A percentile compares a stretch with the other conserved stretches of the same genome.
Conservation (phyloP, 2,329 filamentous ascomycete genomes). For the Tolypocladium guangdongense region DNA sequence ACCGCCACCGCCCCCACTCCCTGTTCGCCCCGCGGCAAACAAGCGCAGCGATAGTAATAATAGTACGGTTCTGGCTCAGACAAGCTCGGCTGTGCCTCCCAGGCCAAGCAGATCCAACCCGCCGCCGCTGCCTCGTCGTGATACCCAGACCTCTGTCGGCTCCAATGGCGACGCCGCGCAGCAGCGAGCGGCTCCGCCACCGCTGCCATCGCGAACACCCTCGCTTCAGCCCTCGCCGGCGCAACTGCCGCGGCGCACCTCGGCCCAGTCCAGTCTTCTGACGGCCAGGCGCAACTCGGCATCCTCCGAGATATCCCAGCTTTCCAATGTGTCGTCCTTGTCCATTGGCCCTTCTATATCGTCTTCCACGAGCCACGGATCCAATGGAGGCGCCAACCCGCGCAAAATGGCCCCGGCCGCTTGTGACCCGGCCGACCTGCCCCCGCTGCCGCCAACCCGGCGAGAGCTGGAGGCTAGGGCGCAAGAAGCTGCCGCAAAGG, state of each 20-base stretch:
- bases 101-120: constrained; percentile 20
- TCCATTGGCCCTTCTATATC: constrained; percentile 35
- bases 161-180: constrained; percentile 2
- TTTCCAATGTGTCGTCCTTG: constrained; percentile 41
- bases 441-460: constrained; percentile 43
- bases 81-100: constrained; percentile 27
- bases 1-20: constrained; percentile 26
- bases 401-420: constrained; percentile 43
- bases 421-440: constrained; percentile 45
- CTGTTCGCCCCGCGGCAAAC: constrained; percentile 27
- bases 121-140: constrained; percentile 24
- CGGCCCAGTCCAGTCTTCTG: constrained; percentile 27
- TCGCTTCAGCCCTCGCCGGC: constrained; percentile 29
- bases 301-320: constrained; percentile 45
- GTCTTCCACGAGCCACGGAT: constrained; percentile 37
- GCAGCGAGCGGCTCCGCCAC: constrained; percentile 20
- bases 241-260: constrained; percentile 38
- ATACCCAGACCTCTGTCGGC: constrained; percentile 10
- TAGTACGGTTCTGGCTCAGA: constrained; percentile 19
- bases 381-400: constrained; percentile 24
- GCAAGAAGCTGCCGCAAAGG: constrained; percentile 12
- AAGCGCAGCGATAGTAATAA: constrained; percentile 24
- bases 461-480: constrained; percentile 40
- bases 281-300: constrained; percentile 41
- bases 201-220: constrained; percentile 19